A percentile compares a stretch with the other conserved stretches of the same genome.
phyloP scores from a whole-genome alignment of 164 flowering plant species.

The Umbellularia californica region DNA sequence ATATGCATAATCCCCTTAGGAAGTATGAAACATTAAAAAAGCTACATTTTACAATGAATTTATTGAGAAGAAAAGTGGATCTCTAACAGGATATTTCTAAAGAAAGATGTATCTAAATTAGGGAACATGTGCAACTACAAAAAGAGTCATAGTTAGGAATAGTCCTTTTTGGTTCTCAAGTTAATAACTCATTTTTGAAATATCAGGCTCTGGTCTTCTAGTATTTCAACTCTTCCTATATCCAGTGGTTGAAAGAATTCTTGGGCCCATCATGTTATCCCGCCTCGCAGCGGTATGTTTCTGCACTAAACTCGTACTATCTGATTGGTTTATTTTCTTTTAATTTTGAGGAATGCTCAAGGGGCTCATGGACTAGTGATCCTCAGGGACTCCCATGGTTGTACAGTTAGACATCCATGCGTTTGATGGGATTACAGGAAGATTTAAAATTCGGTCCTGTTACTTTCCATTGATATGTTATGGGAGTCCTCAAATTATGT shows the following conservation, averaged over 20 bases:
- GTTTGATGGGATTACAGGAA: too few relatives aligned
- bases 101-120: too few relatives aligned
- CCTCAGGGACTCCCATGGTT: not conserved
- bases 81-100: too few relatives aligned
- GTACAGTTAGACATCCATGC: too few relatives aligned
- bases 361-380: not conserved
- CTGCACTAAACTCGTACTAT: not conserved
- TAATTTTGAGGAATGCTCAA: not conserved
- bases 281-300: slow-evolving; percentile 50
- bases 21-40: too few relatives aligned
- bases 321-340: not conserved
- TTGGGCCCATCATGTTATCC: slow-evolving; percentile 43
- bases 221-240: slow-evolving; percentile 47
- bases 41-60: too few relatives aligned
- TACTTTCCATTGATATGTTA: too few relatives aligned
- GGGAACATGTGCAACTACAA: too few relatives aligned
- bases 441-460: too few relatives aligned
- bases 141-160: too few relatives aligned
- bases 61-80: too few relatives aligned
- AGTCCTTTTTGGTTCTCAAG: not conserved
- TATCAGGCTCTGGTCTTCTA: slow-evolving; percentile 47
- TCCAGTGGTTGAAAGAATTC: slow-evolving; percentile 35
- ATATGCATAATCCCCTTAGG: too few relatives aligned
- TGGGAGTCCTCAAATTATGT: not conserved
- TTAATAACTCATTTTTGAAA: not conserved